These are phyloP conservation scores for Ascocoryne sarcoides DNA, from an alignment of 2,329 filamentous ascomycete genomes.

Conservation along the genomic window DNA sequence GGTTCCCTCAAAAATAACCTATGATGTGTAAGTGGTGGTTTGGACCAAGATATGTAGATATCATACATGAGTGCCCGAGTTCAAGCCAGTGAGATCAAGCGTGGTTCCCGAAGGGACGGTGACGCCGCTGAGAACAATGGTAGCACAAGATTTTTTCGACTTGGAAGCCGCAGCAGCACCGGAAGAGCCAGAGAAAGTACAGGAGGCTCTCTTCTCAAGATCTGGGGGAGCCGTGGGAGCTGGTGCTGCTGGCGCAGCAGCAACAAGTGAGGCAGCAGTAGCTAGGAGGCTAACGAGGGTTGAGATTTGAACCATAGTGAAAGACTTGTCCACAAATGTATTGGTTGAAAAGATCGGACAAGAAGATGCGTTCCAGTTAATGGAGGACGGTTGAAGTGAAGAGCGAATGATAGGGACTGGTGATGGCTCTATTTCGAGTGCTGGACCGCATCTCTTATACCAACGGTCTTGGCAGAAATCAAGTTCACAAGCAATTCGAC, in stretches of 20 bases:
- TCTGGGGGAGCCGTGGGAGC: constrained; percentile 17
- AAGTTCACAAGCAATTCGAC: too few species aligned
- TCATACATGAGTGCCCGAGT: constrained; percentile 34
- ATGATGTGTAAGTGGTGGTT: constrained; percentile 14
- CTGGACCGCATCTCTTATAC: too few species aligned
- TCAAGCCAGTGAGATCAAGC: constrained; percentile 47
- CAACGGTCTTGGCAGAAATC: too few species aligned
- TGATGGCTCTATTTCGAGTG: too few species aligned
- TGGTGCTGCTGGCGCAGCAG: constrained; percentile 14
- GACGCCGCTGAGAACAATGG: constrained; percentile 44
- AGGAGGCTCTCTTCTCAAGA: constrained; percentile 28
- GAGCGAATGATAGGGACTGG: too few species aligned
- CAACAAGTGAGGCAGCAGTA: constrained; percentile 10
- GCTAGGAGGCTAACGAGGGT: constrained; percentile 14
- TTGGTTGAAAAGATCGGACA: too few species aligned
- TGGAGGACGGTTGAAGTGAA: too few species aligned
- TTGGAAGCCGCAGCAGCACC: constrained; percentile 37
- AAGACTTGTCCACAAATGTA: too few species aligned
- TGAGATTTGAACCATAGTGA: constrained; percentile 22
- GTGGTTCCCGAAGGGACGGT: constrained; percentile 49
- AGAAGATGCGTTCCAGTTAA: too few species aligned
- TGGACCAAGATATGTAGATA: neutral
- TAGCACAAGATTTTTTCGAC: constrained; percentile 43
- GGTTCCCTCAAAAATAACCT: constrained; percentile 52
- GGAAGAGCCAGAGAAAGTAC: constrained; percentile 42